A percentile compares a stretch with the other conserved stretches of the same genome.
These are phyloP conservation scores for Pseudonectria foliicola DNA, from an alignment of 2,329 filamentous ascomycete genomes.

Conservation along the genomic window DNA sequence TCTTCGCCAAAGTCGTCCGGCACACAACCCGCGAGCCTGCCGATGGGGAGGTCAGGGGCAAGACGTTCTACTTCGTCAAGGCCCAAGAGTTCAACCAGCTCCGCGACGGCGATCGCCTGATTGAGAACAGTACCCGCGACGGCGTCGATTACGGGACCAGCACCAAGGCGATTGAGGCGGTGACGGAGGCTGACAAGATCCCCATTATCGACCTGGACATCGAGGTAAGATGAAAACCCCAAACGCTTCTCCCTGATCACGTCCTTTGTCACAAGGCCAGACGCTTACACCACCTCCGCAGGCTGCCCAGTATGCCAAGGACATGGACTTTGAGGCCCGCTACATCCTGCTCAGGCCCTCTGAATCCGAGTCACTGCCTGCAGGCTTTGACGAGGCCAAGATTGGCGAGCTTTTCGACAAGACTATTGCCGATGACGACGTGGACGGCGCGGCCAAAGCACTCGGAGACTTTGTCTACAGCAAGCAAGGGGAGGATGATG, in stretches of 20 bases:
- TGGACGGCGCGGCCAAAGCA: constrained; percentile 14
- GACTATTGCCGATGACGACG: constrained; percentile 20
- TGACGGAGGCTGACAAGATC: constrained; percentile 51
- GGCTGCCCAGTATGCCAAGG: constrained; percentile 51
- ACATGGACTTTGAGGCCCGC: constrained; percentile 48
- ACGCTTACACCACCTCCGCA: constrained; percentile 18
- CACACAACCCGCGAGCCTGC: constrained; percentile 47
- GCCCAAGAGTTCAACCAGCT: constrained; percentile 49
- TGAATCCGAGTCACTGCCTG: constrained; percentile 15
- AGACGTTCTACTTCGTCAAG: constrained; percentile 50
- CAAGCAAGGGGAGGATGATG: constrained; percentile 5
- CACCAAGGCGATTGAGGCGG: constrained; percentile 42
- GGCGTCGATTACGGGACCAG: constrained; percentile 50
- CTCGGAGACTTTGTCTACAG: constrained; percentile 24
- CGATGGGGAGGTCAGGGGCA: constrained; percentile 45
- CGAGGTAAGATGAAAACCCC: constrained; percentile 38
- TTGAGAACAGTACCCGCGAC: constrained; percentile 47
- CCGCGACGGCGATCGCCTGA: constrained; percentile 51
- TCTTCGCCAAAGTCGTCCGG: constrained; percentile 52
- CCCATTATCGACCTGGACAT: constrained; percentile 47
- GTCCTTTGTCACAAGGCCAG: constrained; percentile 2
- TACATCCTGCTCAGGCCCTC: constrained; percentile 47
- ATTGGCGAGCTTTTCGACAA: constrained; percentile 22
- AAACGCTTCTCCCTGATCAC: neutral
- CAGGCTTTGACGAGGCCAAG: constrained; percentile 21